These are phyloP conservation scores for Cucurbitaria berberidis DNA, from an alignment of 2,329 filamentous ascomycete genomes.

Conservation along the genomic window DNA sequence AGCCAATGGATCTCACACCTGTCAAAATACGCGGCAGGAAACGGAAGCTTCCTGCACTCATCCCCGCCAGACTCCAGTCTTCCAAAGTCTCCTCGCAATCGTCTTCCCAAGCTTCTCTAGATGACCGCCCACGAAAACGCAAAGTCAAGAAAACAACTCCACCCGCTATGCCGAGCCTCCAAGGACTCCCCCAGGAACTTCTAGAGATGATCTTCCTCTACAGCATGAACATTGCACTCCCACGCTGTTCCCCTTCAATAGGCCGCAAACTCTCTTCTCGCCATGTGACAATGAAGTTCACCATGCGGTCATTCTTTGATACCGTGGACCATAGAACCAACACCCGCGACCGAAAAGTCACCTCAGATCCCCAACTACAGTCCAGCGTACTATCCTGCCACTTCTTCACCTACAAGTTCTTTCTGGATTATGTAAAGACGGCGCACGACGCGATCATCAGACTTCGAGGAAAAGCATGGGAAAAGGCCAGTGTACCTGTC, in stretches of 20 bases:
- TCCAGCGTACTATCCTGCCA: conserved; percentile 38
- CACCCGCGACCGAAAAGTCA: conserved; percentile 26
- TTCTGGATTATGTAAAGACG: conserved; percentile 39
- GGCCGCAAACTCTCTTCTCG: conserved; percentile 42
- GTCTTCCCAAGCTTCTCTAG: conserved; percentile 5
- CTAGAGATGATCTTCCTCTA: conserved; percentile 46
- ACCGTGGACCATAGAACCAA: conserved; percentile 41
- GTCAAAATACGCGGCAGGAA: conserved; percentile 44
- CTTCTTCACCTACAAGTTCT: conserved; percentile 48
- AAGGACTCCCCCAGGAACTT: conserved; percentile 44
- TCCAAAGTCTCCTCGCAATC: conserved; percentile 4
- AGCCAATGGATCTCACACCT: conserved; percentile 43
- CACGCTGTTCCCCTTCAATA: conserved; percentile 36
- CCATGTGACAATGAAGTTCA: conserved; percentile 36
- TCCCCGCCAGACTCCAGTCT: conserved; percentile 5
- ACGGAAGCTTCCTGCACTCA: conserved; percentile 21
- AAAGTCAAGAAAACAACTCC: conserved; percentile 21
- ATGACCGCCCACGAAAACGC: conserved; percentile 16
- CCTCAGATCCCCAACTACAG: conserved; percentile 30
- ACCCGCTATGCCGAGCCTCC: conserved; percentile 40
- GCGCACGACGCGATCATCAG: conserved; percentile 38
- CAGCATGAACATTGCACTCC: conserved; percentile 45
- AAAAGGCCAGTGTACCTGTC: conserved; percentile 32
- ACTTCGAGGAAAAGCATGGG: conserved; percentile 41
- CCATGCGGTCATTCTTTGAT: conserved; percentile 42